Base-by-base conservation (phyloP, 257 asterid species). In the Cordia subcordata region DNA sequence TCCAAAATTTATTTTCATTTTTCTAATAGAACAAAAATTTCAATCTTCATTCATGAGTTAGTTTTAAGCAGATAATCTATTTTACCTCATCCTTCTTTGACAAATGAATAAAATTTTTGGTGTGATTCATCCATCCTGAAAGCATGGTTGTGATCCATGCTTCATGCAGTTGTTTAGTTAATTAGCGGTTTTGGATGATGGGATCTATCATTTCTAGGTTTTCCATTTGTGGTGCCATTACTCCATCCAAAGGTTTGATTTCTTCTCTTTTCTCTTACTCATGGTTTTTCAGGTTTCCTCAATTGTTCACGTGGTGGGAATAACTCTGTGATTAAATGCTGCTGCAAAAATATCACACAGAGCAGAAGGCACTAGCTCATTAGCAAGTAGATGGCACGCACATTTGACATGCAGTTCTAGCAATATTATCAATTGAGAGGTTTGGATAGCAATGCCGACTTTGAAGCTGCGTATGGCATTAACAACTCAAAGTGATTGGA, bases 261-360 rank as follows among this genome's bases (percentile, higher is more conserved):
- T 37, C 45, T 19, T 12, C 11, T 49, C 21, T 46, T 45, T 64
- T 49, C 47, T 49, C 35, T 37, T 58, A 12, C 47, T 52, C 54
- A 39, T 47, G 56, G 5, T 22, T 50, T 27, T 57, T 18, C 55
- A 87, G 94, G 89, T 79, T 66, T 77, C 89, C 23, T 75, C 96
- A 11, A 62, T 82, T 14, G 89, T 87, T 63, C 94, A 87, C 60
- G 82, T 87, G 58, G 91, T 79, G 17, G 89, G 87, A 20, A 60
- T 83, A 61, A 74, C 78, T 67, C 83, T 87, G 21, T 82, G 96
- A 73, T 63, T 87, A 69, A 87, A 85, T 33, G 92, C 82, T 14
- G 94, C 94, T 62, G 85, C 94, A 13, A 85, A 82, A 70, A 87
- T 87, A 74, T 82, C 94, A 51, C 96, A 85, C 72, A 73, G 86